These are phyloP conservation scores for Eutrema japonicum DNA, from an alignment of 345 rosid species.

Conservation along the genomic window DNA sequence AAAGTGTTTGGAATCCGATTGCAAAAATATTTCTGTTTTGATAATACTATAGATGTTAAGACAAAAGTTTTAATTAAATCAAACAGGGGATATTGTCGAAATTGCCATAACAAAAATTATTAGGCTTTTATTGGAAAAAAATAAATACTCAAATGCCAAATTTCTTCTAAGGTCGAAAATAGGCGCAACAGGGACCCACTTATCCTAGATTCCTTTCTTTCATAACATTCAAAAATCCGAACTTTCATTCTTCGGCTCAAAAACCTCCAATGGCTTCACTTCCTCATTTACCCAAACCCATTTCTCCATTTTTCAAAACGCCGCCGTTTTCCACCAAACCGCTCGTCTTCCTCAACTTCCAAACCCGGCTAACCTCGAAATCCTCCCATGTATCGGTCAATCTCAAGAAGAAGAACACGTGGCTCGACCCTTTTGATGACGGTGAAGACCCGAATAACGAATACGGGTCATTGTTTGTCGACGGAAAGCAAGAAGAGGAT, in stretches of 20 bases:
- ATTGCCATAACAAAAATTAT: not conserved
- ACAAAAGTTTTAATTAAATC: conserved; percentile 21
- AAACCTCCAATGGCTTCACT: conserved; percentile 60
- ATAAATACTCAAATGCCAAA: not conserved
- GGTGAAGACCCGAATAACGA: conserved; percentile 74
- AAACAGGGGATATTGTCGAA: not conserved
- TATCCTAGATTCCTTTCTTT: conserved; percentile 58
- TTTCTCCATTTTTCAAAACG: conserved; percentile 51
- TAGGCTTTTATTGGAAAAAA: not conserved
- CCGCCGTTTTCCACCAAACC: conserved; percentile 51
- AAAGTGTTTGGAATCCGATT: no score
- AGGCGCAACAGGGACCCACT: conserved; percentile 59
- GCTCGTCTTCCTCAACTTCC: conserved; percentile 47
- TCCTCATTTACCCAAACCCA: conserved; percentile 57
- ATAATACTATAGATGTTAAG: not conserved
- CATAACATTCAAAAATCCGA: conserved; percentile 30
- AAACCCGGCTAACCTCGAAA: conserved; percentile 41
- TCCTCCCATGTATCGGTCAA: conserved; percentile 39
- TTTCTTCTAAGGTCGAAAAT: conserved; percentile 36
- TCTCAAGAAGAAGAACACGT: conserved; percentile 71
- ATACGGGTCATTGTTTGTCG: conserved; percentile 75
- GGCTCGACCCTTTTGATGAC: conserved; percentile 87
- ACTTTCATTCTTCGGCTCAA: conserved; percentile 28
- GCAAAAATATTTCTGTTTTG: no score
- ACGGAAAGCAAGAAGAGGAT: conserved; percentile 94